Conservation (phyloP, 306 rosid genomes). For the Quillaja saponaria region DNA sequence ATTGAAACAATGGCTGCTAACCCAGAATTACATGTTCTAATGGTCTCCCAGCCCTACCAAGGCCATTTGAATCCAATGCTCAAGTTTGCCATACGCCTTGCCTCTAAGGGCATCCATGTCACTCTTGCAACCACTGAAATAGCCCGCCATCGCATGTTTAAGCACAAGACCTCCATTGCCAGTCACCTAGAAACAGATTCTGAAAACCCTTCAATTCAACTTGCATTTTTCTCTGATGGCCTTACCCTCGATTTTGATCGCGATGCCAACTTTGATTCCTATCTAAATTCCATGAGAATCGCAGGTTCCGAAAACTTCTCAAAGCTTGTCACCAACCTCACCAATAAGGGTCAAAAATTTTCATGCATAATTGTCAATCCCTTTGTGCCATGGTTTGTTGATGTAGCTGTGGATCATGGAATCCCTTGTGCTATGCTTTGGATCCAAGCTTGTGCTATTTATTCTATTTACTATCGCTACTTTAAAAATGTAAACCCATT, state of each 20-base stretch:
- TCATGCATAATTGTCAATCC: conserved; percentile 49
- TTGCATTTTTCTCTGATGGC: conserved; percentile 61
- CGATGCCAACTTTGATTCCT: background rate
- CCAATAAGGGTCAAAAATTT: conserved; percentile 13
- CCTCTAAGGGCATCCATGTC: conserved; percentile 45
- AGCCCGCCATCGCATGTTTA: conserved; percentile 32
- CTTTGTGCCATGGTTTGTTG: conserved; percentile 51
- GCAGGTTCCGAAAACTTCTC: conserved; percentile 39
- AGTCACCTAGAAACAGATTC: background rate
- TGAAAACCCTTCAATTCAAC: conserved; percentile 5
- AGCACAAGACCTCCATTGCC: background rate
- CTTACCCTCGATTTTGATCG: conserved; percentile 47
- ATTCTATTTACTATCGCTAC: conserved; percentile 49
- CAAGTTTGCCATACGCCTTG: conserved; percentile 41
- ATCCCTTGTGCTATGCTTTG: conserved; percentile 64
- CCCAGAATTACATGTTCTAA: conserved; percentile 31
- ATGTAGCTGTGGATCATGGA: conserved; percentile 24
- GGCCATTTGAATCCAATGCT: conserved; percentile 65
- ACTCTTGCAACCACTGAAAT: conserved; percentile 46
- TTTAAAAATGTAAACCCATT: conserved; percentile 18
- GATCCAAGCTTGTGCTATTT: conserved; percentile 54
- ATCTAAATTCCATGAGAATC: conserved; percentile 18
- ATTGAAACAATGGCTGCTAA: conserved; percentile 31
- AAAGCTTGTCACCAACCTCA: conserved; percentile 31
- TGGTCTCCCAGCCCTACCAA: conserved; percentile 48